phyloP scores from a whole-genome alignment of 2,329 filamentous ascomycete species.

The Alternaria novae-zelandiae region DNA sequence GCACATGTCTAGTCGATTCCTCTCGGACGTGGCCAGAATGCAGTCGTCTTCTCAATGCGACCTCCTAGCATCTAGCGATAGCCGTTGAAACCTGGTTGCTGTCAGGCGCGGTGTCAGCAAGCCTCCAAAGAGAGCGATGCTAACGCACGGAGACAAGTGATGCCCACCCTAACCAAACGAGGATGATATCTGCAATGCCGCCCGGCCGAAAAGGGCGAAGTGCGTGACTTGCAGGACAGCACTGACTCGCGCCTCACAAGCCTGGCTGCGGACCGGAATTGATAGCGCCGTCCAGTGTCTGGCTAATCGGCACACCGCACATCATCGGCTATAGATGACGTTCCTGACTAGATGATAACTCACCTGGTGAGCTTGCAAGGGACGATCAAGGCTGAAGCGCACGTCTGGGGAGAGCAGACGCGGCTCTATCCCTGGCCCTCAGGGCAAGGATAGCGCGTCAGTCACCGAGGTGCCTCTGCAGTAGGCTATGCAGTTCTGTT shows the following conservation, averaged over 20 bases:
- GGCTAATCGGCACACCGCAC: conserved; percentile 2
- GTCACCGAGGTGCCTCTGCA: conserved; percentile 20
- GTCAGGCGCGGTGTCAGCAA: conserved; percentile 8
- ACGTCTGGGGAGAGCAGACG: conserved; percentile 12
- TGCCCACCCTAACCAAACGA: conserved; percentile 2
- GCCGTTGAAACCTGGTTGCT: conserved; percentile 9
- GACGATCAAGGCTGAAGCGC: conserved; percentile 9
- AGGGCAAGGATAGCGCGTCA: conserved; percentile 20
- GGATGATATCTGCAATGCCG: neutral
- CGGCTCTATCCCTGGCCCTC: conserved; percentile 9
- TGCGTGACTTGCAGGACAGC: conserved; percentile 2
- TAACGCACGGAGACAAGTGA: conserved; percentile 1
- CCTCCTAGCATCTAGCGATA: neutral
- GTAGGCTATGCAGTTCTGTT: conserved; percentile 15
- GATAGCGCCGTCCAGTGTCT: conserved; percentile 1
- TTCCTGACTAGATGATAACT: conserved; percentile 18
- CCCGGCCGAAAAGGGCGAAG: conserved; percentile 4
- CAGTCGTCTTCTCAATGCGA: neutral
- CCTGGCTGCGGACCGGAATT: conserved; percentile 16
- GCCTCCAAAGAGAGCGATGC: neutral
- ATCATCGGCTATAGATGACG: conserved; percentile 14
- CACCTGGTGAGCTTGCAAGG: conserved; percentile 4
- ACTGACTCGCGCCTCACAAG: conserved; percentile 8
- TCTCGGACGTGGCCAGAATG: neutral
- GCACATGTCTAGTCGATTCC: neutral